Percentiles rank a stretch among this genome's conserved stretches.
Conservation (phyloP, 257 asterid species). For the Fraxinus pennsylvanica region DNA sequence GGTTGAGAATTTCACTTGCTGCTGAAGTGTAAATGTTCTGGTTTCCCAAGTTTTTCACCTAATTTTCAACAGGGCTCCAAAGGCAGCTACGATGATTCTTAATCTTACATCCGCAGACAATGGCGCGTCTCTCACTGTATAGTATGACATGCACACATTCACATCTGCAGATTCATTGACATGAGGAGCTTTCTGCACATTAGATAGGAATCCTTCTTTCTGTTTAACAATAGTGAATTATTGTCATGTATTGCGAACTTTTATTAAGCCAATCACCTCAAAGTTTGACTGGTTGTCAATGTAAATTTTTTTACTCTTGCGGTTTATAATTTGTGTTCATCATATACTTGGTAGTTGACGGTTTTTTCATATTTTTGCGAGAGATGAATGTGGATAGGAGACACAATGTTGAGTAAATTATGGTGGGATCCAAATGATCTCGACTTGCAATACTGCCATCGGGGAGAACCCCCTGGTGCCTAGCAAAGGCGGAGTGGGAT, state of each 20-base stretch:
- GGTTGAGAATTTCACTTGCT: not conserved
- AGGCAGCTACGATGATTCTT: constrained; percentile 88
- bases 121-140: constrained; percentile 90
- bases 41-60: constrained; percentile 3
- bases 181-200: constrained; percentile 16
- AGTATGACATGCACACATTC: constrained; percentile 16
- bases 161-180: constrained; percentile 6
- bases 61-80: constrained; percentile 74
- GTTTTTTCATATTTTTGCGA: not conserved
- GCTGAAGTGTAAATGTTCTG: not conserved
- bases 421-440: not conserved
- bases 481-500: no score
- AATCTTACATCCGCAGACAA: constrained; percentile 75
- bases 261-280: not conserved
- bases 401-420: not conserved
- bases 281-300: not conserved
- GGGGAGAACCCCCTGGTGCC: no score
- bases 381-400: not conserved
- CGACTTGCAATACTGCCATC: not conserved
- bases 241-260: not conserved
- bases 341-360: not conserved
- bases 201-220: not conserved
- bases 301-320: not conserved
- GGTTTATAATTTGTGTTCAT: not conserved
- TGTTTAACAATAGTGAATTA: not conserved